Evolutionary conservation across 129 eudicot species (phyloP), one percentile per base, ranked within the genome.

Genomic region (Centella asiatica): DNA sequence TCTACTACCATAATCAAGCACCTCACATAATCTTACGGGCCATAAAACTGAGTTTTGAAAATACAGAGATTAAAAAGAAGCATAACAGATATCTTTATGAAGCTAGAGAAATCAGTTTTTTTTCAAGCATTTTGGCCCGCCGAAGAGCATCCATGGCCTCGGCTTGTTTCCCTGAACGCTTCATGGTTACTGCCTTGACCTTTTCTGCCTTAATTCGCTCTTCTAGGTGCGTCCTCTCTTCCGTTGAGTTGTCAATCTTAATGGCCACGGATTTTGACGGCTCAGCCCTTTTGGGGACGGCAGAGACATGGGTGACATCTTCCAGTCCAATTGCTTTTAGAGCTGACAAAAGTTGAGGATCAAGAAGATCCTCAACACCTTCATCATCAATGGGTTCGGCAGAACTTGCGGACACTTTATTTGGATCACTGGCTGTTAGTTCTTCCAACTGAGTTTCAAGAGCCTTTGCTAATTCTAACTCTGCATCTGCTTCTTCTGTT

Each of bases 91-190:
- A 24, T 51, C 67, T 31, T 29, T 62, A 48, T 36, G 33, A 71
- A 62, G 78, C 65, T 44, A 78, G 49, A 26, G 96, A 74, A 56
- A 40, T 72, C 57, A 83, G 64, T 81, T 79, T 79, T 84, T 84
- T 87, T 69, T 90, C 98, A 18, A 81, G 80, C 69, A 84, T 57
- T 71, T 84, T 92, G 23, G 95, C 86, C 14, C 84, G 71, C 51
- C 98, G 72, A 50, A 92, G 83, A 57, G 99, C 90, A 72, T 80
- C 95, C 77, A 92, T 68, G 23, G 99, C 96, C 81, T 92, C 99
- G 0, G 79, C 80, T 70, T 92, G 90, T 73, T 84, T 84, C 60
- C 99, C 99, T 12, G 86, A 75, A 19, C 92, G 95, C 76, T 87
- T 92, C 62, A 87, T 71, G 69, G 68, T 71, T 49, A 87, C 55